phyloP scores from a whole-genome alignment of 2,329 filamentous ascomycete species.

The Myriosclerotinia duriaeana region DNA sequence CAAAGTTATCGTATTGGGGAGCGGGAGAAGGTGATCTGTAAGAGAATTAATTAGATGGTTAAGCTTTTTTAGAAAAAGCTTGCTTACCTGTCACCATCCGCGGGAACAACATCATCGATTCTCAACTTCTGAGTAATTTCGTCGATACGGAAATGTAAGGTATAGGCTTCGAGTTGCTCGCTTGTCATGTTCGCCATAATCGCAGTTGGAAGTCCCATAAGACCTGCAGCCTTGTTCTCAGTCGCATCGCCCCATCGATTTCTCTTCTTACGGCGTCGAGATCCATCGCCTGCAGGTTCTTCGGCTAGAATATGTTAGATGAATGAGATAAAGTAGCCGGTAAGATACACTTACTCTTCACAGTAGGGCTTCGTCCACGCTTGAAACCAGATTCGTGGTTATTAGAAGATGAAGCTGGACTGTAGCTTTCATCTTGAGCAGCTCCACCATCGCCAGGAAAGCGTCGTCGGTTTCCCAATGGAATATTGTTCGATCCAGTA shows the following conservation, averaged over 20 bases:
- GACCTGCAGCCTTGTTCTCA: slow-evolving; percentile 96
- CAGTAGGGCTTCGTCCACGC: slow-evolving; percentile 83
- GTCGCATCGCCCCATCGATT: slow-evolving; percentile 97
- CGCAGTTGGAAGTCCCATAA: slow-evolving; percentile 95
- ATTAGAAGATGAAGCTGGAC: slow-evolving; percentile 31
- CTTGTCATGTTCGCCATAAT: slow-evolving; percentile 98
- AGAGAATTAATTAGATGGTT: slow-evolving; percentile 24
- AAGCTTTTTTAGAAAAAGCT: slow-evolving; percentile 13
- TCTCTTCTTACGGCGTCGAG: slow-evolving; percentile 92
- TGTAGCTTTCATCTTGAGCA: slow-evolving; percentile 39
- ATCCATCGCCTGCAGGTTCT: slow-evolving; percentile 58
- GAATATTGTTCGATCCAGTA: slow-evolving; percentile 97
- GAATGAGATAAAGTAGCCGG: background rate
- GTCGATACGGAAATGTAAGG: slow-evolving; percentile 92
- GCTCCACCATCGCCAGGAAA: slow-evolving; percentile 63
- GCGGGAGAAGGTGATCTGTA: slow-evolving; percentile 88
- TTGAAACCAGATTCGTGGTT: slow-evolving; percentile 53
- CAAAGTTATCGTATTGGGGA: slow-evolving; percentile 98
- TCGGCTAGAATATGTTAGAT: slow-evolving; percentile 35
- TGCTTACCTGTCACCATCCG: slow-evolving; percentile 88
- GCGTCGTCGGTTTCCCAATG: slow-evolving; percentile 78
- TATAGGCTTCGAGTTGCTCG: slow-evolving; percentile 97
- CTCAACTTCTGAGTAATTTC: slow-evolving; percentile 99
- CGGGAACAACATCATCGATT: slow-evolving; percentile 97
- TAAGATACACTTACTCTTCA: slow-evolving; percentile 62